These are phyloP conservation scores for Amauroascus niger DNA, from an alignment of 2,329 filamentous ascomycete species.

Conservation along the genomic window DNA sequence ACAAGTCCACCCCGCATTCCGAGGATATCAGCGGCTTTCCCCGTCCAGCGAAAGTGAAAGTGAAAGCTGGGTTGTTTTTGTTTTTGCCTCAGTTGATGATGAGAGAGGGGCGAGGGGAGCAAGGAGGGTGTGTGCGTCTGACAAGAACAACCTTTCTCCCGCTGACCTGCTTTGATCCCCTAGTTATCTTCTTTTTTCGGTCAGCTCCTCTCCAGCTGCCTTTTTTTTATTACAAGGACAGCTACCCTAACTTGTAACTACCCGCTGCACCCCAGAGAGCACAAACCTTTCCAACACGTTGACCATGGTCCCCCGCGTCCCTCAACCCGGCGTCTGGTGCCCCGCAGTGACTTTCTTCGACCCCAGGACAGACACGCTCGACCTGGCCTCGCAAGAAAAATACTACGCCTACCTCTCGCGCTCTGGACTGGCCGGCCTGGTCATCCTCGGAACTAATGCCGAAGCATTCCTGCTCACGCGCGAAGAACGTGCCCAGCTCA, in stretches of 20 bases:
- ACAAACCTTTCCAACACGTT: background rate
- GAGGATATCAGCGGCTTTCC: slow-evolving; percentile 2
- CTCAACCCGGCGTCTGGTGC: slow-evolving; percentile 39
- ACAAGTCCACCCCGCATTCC: slow-evolving; percentile 4
- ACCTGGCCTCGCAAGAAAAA: slow-evolving; percentile 41
- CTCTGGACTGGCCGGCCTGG: slow-evolving; percentile 44
- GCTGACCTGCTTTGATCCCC: background rate
- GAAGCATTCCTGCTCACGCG: slow-evolving; percentile 50
- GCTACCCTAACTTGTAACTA: background rate
- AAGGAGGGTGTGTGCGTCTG: too few species aligned
- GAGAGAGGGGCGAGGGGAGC: too few species aligned
- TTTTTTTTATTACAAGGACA: background rate
- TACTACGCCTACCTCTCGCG: slow-evolving; percentile 46
- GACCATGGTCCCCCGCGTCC: slow-evolving; percentile 20
- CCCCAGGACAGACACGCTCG: slow-evolving; percentile 40
- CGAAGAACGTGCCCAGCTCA: slow-evolving; percentile 49
- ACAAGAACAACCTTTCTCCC: too few species aligned
- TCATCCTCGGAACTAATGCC: slow-evolving; percentile 48
- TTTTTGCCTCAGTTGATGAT: too few species aligned
- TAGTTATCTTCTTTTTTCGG: background rate
- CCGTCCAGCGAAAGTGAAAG: too few species aligned
- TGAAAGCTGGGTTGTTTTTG: background rate
- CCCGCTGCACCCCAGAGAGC: background rate
- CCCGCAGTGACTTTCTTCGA: slow-evolving; percentile 49
- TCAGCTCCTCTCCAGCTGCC: background rate